These are phyloP conservation scores for Pseudocercospora ulei DNA, from an alignment of 2,329 filamentous ascomycete species.

Conservation along the genomic window DNA sequence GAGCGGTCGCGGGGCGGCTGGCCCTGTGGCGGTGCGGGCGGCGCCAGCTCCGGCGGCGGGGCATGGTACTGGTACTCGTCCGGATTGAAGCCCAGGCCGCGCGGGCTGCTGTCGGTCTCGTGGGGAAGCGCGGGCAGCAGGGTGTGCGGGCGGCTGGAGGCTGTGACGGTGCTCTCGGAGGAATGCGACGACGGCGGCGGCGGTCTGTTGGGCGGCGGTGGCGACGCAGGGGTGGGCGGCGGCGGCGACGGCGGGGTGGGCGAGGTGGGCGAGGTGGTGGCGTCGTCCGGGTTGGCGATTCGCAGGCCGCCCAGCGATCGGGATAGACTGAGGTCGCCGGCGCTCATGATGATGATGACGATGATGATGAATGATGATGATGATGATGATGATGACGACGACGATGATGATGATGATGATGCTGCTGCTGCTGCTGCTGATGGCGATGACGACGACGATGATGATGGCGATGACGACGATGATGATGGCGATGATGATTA, in stretches of 20 bases:
- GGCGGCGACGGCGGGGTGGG: conserved; percentile 17
- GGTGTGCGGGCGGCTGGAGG: conserved; percentile 28
- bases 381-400: not conserved
- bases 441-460: too few relatives aligned
- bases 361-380: conserved; percentile 13
- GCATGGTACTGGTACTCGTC: conserved; percentile 34
- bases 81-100: conserved; percentile 30
- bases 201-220: conserved; percentile 17
- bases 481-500: too few relatives aligned
- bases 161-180: conserved; percentile 35
- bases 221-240: conserved; percentile 14
- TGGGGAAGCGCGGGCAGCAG: conserved; percentile 34
- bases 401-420: too few relatives aligned
- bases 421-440: too few relatives aligned
- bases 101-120: conserved; percentile 30
- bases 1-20: conserved; percentile 8
- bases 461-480: too few relatives aligned
- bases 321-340: conserved; percentile 77
- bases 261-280: conserved; percentile 26
- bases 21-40: conserved; percentile 11
- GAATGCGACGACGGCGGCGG: conserved; percentile 32
- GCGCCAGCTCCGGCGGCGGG: conserved; percentile 5
- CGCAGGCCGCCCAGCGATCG: conserved; percentile 86
- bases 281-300: conserved; percentile 91
- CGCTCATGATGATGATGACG: conserved; percentile 54